Evolutionary conservation across 257 asterid species (phyloP).

Genomic region (Solanum neorickii): DNA sequence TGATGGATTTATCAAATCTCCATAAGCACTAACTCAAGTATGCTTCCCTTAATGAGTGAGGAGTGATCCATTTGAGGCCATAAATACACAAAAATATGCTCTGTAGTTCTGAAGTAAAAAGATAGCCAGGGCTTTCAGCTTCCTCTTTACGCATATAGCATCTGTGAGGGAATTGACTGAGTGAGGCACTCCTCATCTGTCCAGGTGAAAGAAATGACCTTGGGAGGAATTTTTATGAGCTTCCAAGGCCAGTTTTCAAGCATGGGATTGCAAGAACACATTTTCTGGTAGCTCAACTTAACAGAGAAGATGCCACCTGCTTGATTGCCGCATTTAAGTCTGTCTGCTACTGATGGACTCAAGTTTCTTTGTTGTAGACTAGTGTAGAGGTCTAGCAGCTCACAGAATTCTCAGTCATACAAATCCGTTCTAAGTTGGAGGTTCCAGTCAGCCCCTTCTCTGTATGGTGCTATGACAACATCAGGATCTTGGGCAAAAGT

Average conservation of each 20-base stretch:
- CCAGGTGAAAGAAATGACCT: not conserved
- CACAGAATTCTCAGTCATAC: not conserved
- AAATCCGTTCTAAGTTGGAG: not conserved
- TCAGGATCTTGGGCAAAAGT: not conserved
- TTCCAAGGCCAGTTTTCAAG: not conserved
- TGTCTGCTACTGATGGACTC: not conserved
- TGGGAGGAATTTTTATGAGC: not conserved
- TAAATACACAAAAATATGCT: not conserved
- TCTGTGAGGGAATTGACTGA: not conserved
- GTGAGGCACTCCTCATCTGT: not conserved
- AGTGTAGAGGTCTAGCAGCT: not conserved
- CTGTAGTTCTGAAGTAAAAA: not conserved
- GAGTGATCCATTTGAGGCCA: not conserved
- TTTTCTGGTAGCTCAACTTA: not conserved
- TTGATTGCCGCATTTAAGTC: not conserved
- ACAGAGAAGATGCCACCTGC: not conserved
- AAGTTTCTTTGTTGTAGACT: not conserved
- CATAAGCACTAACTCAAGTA: not conserved
- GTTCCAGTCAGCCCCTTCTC: not conserved
- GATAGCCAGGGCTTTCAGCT: not conserved
- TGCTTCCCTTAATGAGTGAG: not conserved
- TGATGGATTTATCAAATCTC: not conserved
- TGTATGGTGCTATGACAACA: not conserved
- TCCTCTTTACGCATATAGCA: not conserved
- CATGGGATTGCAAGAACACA: not conserved